Base-by-base conservation (phyloP, 495 filamentous ascomycete species). In the Gamarada debralockiae region DNA sequence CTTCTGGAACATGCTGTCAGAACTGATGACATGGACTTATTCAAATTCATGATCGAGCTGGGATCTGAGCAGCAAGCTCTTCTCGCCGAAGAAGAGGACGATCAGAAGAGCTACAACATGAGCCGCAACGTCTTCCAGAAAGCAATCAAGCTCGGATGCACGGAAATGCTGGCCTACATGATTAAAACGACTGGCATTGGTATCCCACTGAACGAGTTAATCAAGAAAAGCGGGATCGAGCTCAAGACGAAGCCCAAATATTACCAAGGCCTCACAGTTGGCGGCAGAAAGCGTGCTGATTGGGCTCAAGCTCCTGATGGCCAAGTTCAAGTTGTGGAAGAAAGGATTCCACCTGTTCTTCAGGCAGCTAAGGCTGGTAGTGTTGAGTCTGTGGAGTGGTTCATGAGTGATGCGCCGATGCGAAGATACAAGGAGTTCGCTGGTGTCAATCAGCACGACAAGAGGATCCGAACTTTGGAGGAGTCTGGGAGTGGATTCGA, bases 211-310 rank as follows among this genome's bases (percentile, higher is more conserved):
- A 73, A 82, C n/a, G 65, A 79, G 15, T 61, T 90, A 14, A 77
- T 83, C 9, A 70, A 76, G 8, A 55, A 47, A 14, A 80, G 71
- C 23, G 85, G 85, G 0, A 62, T 81, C 2, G 73, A 80, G 58
- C 56, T 80, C 40, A 65, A 73, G 43, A 74, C 80, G 50, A 84
- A 85, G 61, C 79, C 83, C 2, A 72, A 70, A 13, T 87, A 80
- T 61, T 90, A 91, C 57, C 85, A 84, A 57, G 86, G 87, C 0
- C 63, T 90, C 41, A 85, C 75, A 8, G 80, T 91, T 9, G 81
- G 84, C 56, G 86, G 87, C 1, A 80, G 80, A 64, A 90, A 89
- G 73, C 77, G 82, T 44, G 70, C 73, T 15, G 79, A 76, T 48
- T 78, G 29, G 63, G 55, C 36, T 42, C 58, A 29, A 44, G 52